Evolutionary conservation across 768 basidiomycete genomes (phyloP), one percentile per base, ranked within the genome.

Genomic region (Ramaria sp.): DNA sequence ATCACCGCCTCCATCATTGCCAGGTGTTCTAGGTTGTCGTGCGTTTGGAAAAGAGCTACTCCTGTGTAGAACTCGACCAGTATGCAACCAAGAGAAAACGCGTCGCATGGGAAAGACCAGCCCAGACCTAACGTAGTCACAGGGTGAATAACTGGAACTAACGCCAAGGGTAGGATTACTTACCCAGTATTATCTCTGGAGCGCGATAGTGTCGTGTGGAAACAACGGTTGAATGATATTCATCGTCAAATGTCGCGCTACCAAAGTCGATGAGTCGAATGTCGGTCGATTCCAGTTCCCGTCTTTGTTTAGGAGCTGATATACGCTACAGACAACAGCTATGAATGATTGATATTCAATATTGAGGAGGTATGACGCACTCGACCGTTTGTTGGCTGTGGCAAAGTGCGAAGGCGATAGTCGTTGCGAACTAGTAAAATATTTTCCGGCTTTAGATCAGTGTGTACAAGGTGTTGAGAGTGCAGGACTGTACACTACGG

Each of bases 1-100:
- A 98, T 97, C 39, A 98, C 96, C 69, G 89, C 86, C 69, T 98
- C 94, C 96, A 99, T 99, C 96, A 99, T 99, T 41, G 95, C 96
- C 13, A 99, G 82, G 71, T 99, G 96, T 69, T 99, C 96, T 9
- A 98, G 80, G 68, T 99, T 98, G 71, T 98, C 95, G 65, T 98
- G 96, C 0, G 96, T 98, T 71, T 99, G 96, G 73, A 96, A 99
- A n/a, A 99, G 79, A 7, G 96, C 96, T 34, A 92, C 83, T 27
- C 96, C 96, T 17, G 96, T 99, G 73, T 83, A 95, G 69, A 99
- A 98, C 69, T 99, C 96, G 58, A 99, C 94, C 24, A 99, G 81
- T 63, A 99, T 99, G 72, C 96, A 99, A 7, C 96, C 96, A 51
- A 99, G 79, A 17, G 96, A 99, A 72, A 96, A 99, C 33, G 92